These are phyloP conservation scores for Tolypocladium guangdongense DNA, from an alignment of 2,329 filamentous ascomycete species.

Conservation along the genomic window DNA sequence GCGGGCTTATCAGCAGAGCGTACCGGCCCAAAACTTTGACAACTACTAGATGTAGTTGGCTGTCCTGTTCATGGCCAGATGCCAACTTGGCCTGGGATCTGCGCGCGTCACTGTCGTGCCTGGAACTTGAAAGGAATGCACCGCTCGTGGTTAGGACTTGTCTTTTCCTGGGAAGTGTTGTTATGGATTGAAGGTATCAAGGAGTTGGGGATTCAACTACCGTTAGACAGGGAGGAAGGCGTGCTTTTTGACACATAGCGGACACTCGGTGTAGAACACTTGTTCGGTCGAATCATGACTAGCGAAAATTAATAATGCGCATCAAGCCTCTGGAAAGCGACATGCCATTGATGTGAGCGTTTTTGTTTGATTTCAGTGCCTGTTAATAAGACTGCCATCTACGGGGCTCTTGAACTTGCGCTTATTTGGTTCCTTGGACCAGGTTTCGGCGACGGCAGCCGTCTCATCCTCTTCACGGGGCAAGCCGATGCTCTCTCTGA, in stretches of 20 bases:
- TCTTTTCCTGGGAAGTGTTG: neutral
- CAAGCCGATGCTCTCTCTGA: constrained; percentile 61
- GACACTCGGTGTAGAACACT: neutral
- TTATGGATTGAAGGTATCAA: neutral
- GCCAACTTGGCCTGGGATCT: neutral
- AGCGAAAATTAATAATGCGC: neutral
- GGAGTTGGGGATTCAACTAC: neutral
- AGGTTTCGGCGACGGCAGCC: constrained; percentile 70
- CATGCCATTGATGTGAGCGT: neutral
- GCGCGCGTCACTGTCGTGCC: neutral
- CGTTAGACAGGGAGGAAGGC: neutral
- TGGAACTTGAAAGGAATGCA: neutral
- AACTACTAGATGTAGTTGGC: constrained; percentile 17
- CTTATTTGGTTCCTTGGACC: constrained; percentile 43
- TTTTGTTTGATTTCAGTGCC: constrained; percentile 13
- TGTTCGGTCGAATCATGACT: neutral
- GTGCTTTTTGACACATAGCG: neutral
- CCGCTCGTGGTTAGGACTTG: neutral
- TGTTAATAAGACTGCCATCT: constrained; percentile 39
- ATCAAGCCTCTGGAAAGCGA: neutral
- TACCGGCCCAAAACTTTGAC: constrained; percentile 27
- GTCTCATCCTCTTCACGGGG: constrained; percentile 69
- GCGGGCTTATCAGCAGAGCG: constrained; percentile 26
- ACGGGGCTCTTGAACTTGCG: constrained; percentile 42
- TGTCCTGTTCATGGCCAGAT: neutral